A percentile compares a stretch with the other conserved stretches of the same genome.
These are phyloP conservation scores for Ramalina intermedia DNA, from an alignment of 495 filamentous ascomycete species.

Conservation along the genomic window DNA sequence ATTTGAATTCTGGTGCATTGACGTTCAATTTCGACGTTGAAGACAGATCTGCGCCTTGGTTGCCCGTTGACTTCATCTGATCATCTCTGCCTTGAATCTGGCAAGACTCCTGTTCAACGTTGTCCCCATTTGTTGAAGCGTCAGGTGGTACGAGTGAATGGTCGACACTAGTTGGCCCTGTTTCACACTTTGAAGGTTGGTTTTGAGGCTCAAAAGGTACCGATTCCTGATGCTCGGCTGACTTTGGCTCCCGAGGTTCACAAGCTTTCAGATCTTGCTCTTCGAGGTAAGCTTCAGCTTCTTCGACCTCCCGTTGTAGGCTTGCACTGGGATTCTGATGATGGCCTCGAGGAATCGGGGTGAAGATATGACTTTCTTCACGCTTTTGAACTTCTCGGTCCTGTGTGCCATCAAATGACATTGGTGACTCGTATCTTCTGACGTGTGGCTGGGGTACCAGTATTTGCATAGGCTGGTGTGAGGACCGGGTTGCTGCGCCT, in stretches of 20 bases:
- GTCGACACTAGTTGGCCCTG: no score
- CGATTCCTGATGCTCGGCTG: no score
- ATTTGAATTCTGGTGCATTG: constrained; percentile 74
- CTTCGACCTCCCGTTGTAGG: constrained; percentile 71
- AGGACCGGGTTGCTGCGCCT: no score
- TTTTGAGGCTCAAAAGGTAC: no score
- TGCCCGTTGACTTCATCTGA: not conserved
- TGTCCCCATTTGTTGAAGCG: constrained; percentile 15
- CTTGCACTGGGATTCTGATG: constrained; percentile 53
- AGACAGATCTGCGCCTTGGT: constrained; percentile 7
- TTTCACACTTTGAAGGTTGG: no score
- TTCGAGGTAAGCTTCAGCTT: constrained; percentile 63
- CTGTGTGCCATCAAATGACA: no score
- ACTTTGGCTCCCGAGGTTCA: no score
- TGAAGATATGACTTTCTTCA: constrained; percentile 34
- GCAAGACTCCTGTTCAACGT: not conserved
- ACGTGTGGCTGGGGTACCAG: no score
- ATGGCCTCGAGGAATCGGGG: constrained; percentile 51
- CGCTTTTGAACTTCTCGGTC: not conserved
- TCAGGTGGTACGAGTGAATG: constrained; percentile 8
- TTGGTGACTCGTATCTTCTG: no score
- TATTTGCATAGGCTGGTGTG: no score
- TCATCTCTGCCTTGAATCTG: not conserved
- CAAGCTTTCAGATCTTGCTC: not conserved
- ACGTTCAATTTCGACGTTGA: constrained; percentile 74